Percentiles rank a stretch among this genome's conserved stretches.
Evolutionary conservation across 2,329 filamentous ascomycete genomes (phyloP).

Genomic region (Beauveria caledonica): DNA sequence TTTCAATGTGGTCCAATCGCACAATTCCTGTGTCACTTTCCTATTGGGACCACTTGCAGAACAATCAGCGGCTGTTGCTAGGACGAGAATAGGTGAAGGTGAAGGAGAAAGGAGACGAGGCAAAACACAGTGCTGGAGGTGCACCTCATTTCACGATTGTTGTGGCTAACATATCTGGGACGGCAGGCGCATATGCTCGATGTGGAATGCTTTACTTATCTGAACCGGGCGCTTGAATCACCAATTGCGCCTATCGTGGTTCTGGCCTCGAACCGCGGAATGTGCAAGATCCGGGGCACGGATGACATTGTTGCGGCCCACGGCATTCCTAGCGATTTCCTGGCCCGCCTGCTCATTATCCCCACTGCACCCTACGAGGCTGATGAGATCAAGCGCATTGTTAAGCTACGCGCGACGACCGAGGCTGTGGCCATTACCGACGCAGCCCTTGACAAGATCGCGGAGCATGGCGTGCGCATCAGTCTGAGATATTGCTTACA

Average conservation of each 20-base stretch:
- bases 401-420: constrained; percentile 72
- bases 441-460: constrained; percentile 77
- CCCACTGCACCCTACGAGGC: constrained; percentile 84
- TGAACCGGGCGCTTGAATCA: constrained; percentile 95
- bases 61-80: background rate
- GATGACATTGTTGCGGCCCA: constrained; percentile 77
- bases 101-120: background rate
- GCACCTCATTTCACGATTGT: background rate
- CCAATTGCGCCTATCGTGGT: constrained; percentile 94
- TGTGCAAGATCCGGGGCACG: constrained; percentile 85
- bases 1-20: background rate
- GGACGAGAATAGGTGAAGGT: background rate
- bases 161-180: constrained; percentile 14
- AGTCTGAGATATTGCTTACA: constrained; percentile 91
- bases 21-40: background rate
- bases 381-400: constrained; percentile 87
- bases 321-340: constrained; percentile 87
- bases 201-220: constrained; percentile 97
- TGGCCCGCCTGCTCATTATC: constrained; percentile 89
- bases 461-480: constrained; percentile 78
- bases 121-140: constrained; percentile 1
- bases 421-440: constrained; percentile 75
- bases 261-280: constrained; percentile 91
- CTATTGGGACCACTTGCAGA: background rate
- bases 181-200: constrained; percentile 95